Evolutionary conservation across 768 basidiomycete genomes (phyloP), one percentile per base, ranked within the genome.

Genomic region (Hericium alpestre): DNA sequence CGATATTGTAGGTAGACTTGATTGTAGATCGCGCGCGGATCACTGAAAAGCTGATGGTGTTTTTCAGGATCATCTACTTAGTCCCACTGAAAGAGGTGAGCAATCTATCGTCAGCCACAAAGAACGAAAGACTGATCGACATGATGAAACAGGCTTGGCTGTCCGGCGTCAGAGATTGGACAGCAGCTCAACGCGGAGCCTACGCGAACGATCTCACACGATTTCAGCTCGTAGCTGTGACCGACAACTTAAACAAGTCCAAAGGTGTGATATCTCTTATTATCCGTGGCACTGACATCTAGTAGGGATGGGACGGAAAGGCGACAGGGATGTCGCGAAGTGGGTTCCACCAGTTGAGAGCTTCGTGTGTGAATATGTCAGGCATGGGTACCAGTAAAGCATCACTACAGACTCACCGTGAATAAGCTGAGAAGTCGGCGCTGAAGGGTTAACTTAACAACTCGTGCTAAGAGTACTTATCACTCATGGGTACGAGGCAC

Each of bases 131-230:
- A 22, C 48, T 60, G 3, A 25, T 13, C 12, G 13, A 12, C 40
- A n/a, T 55, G 9, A 46, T 15, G 46, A 4, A 10, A 2, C 27
- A 78, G 74, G 80, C 80, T 0, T 81, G 80, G 80, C 60, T 81
- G 0, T 80, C 79, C 6, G 80, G 80, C 20, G 80, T 80, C 13
- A 69, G 76, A 9, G 56, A 62, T 43, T 82, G 81, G 81, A 77
- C 79, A 13, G 63, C 61, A 43, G 76, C 74, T 1, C 75, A 76
- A 58, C 74, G 80, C 32, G 74, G 80, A 59, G 69, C 75, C 0
- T 78, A 76, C 54, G 79, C 80, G 9, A 82, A 81, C 61, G 81
- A 82, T 54, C 65, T 82, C 50, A 76, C 73, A 2, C 72, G 79
- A 23, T 80, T 80, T 6, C 80, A 82, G 66, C 71, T 82, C 3